Percentiles rank a stretch among this genome's conserved stretches.
Evolutionary conservation across 129 eudicot genomes (phyloP).

Genomic region (Centella asiatica): DNA sequence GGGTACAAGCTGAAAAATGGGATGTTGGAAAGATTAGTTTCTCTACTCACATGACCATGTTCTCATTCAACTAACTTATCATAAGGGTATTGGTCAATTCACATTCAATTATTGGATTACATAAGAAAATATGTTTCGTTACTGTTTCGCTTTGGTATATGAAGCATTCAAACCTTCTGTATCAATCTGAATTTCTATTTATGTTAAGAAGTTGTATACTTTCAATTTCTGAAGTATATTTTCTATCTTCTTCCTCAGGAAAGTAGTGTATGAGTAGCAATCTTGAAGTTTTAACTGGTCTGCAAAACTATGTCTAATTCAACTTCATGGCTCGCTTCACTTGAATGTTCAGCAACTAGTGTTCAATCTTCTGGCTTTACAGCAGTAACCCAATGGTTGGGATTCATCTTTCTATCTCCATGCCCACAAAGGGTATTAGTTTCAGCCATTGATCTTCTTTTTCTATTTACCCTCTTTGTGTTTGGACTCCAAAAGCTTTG

Average conservation of each 20-base stretch:
- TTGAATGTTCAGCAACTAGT: conserved; percentile 33
- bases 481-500: conserved; percentile 35
- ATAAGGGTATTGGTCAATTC: neutral
- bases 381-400: conserved; percentile 31
- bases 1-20: too few relatives aligned
- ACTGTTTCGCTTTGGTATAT: too few relatives aligned
- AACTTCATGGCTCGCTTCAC: conserved; percentile 32
- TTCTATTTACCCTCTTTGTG: conserved; percentile 26
- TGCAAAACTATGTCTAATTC: conserved; percentile 21
- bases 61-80: neutral
- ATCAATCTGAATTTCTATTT: neutral
- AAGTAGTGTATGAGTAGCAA: conserved; percentile 4
- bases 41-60: too few relatives aligned
- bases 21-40: too few relatives aligned
- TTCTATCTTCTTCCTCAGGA: conserved; percentile 9
- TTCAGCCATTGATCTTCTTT: conserved; percentile 36
- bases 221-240: neutral
- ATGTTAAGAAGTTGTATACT: neutral
- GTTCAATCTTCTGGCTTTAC: conserved; percentile 21
- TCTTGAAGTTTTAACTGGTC: conserved; percentile 7
- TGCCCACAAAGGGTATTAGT: conserved; percentile 51
- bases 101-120: neutral
- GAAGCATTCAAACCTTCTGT: too few relatives aligned
- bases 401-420: conserved; percentile 48
- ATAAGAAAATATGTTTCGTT: neutral